Base-by-base conservation (phyloP, 768 basidiomycete genomes). In the Asterophora parasitica region DNA sequence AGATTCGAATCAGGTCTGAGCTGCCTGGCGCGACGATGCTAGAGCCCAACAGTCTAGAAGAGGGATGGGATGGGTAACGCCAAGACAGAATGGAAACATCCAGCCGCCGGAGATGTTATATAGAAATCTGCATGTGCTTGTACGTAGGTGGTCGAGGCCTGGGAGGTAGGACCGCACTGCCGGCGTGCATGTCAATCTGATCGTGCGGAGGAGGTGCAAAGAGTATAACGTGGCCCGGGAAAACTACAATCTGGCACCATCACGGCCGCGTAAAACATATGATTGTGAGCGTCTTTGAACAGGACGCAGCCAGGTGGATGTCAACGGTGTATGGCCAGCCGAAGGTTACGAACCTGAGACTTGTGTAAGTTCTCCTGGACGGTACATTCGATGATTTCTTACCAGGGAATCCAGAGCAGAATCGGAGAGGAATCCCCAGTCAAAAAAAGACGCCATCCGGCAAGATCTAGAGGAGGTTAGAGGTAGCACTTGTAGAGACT, bases 81-180 rank as follows among this genome's bases (percentile, higher is more conserved):
- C 54, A 49, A 51, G 50, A 46, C 37, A 43, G 38, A 46, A 40
- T 56, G 53, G 52, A 42, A 50, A 48, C 46, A 36, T 10, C 45
- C 17, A 13, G 19, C 17, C 15, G 46, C 46, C 23, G 42, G 41
- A 12, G 44, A 47, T 26, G 28, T 48, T 58, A 52, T 53, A 58
- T 60, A 60, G 43, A 10, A 16, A 12, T 15, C 48, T 40, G 20
- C 35, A 31, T 31, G 30, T 31, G 30, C 30, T 10, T 31, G 30
- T 31, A 31, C 9, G 30, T 31, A 31, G 13, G 45, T 13, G 28
- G 33, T 39, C 41, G 34, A 52, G 30, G 37, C 39, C 42, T 34
- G 42, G 42, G 53, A 52, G 51, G 56, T 43, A 55, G 47, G 53
- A 35, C 55, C 52, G 54, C 52, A 34, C 50, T 49, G 47, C 58